These are phyloP conservation scores for Talaromyces sp. DNA, from an alignment of 2,329 filamentous ascomycete species.

Conservation along the genomic window DNA sequence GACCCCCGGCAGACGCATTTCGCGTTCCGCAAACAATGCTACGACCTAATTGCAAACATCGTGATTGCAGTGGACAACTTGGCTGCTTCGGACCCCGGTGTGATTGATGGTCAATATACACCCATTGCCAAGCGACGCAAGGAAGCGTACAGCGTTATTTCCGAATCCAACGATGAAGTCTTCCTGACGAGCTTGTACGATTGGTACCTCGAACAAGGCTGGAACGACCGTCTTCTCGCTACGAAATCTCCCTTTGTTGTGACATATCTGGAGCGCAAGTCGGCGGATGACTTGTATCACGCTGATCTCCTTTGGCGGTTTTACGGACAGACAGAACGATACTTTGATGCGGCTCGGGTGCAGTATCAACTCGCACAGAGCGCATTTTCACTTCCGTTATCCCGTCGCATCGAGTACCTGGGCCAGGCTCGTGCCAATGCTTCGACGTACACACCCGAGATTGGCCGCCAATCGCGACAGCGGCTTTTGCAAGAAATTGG, in stretches of 20 bases:
- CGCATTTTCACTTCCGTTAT: constrained; percentile 71
- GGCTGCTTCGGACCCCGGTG: constrained; percentile 62
- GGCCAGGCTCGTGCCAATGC: constrained; percentile 89
- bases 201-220: constrained; percentile 85
- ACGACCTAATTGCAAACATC: constrained; percentile 79
- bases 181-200: constrained; percentile 97
- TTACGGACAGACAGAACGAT: constrained; percentile 76
- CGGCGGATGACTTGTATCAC: constrained; percentile 64
- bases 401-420: constrained; percentile 81
- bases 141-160: constrained; percentile 88
- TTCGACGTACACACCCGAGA: constrained; percentile 70
- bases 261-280: constrained; percentile 74
- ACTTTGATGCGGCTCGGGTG: constrained; percentile 80
- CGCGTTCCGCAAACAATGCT: constrained; percentile 68
- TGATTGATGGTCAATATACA: constrained; percentile 71
- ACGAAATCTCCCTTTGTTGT: constrained; percentile 82
- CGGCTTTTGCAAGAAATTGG: constrained; percentile 77
- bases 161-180: constrained; percentile 80
- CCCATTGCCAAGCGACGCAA: constrained; percentile 69
- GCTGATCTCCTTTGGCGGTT: constrained; percentile 91
- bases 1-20: constrained; percentile 67
- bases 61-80: constrained; percentile 70
- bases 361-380: constrained; percentile 79
- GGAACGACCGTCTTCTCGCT: constrained; percentile 77
- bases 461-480: constrained; percentile 76